Percentiles rank a stretch among this genome's conserved stretches.
phyloP scores from a whole-genome alignment of 768 basidiomycete species.

The Hirschioporus abietinus region DNA sequence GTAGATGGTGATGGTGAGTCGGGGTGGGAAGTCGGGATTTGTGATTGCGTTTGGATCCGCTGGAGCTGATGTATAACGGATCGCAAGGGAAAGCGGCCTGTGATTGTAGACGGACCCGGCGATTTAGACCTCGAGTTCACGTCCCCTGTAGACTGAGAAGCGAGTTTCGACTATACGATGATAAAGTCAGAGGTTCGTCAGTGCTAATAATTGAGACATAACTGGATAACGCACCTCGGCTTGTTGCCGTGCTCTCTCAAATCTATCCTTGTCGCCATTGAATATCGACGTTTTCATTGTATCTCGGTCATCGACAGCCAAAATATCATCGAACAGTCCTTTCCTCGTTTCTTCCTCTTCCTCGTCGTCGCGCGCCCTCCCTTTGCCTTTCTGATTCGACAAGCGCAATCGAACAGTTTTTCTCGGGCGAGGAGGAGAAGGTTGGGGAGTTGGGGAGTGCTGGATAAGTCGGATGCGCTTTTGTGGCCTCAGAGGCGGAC shows the following conservation, averaged over 20 bases:
- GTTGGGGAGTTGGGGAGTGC: conserved; percentile 17
- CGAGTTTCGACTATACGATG: conserved; percentile 40
- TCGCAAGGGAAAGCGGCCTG: conserved; percentile 48
- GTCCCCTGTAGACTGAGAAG: conserved; percentile 34
- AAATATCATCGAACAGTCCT: conserved; percentile 82
- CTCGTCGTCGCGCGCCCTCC: conserved; percentile 54
- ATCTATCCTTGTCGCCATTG: conserved; percentile 57
- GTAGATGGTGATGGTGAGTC: conserved; percentile 24
- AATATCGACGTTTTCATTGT: conserved; percentile 61
- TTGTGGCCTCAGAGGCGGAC: conserved; percentile 23
- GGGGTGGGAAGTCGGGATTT: conserved; percentile 26
- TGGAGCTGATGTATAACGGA: conserved; percentile 31
- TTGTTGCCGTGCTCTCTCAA: conserved; percentile 61
- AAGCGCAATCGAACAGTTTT: conserved; percentile 49
- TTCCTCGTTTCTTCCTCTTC: conserved; percentile 46
- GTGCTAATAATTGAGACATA: conserved; percentile 4
- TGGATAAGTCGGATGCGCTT: conserved; percentile 6
- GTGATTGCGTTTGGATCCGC: conserved; percentile 18
- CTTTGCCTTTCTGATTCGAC: conserved; percentile 52
- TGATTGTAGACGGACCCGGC: conserved; percentile 52
- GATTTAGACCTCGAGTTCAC: conserved; percentile 19
- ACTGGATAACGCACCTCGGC: conserved; percentile 58
- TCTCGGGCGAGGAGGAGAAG: conserved; percentile 22
- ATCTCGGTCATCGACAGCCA: conserved; percentile 65
- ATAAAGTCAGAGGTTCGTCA: conserved; percentile 2